Base-by-base conservation (phyloP, 2,329 filamentous ascomycete genomes). In the Tolypocladium tundrense region DNA sequence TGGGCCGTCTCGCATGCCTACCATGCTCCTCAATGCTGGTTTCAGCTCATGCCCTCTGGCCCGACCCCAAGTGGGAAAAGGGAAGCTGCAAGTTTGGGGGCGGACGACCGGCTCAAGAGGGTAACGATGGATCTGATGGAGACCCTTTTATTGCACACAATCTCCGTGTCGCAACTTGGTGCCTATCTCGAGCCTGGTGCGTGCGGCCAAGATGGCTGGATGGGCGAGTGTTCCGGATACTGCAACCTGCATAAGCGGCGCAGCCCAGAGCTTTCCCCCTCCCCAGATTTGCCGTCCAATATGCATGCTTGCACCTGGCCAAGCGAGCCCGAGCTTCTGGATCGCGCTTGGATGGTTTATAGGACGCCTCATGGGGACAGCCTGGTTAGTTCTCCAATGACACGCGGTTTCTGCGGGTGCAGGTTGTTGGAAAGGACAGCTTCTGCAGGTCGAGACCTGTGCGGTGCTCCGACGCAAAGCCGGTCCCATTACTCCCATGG, bases 201-300 rank as follows among this genome's bases (percentile, higher is more conserved):
- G 9, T 42, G 6, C 13, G 9, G 39, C 53, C 53, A n/a, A 14
- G 37, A 42, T 42, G 21, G 52, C 16, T 42, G 16, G 27, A 9
- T 50, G 45, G 16, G 33, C 7, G 27, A 41, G 24, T 33, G 14
- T 33, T 3, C n/a, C 21, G 58, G 51, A 63, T 62, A 61, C 55
- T 65, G 61, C 58, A 67, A 61, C 60, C 55, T 67, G 68, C 68
- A 70, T 69, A 66, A 68, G 66, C 66, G 64, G 63, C 65, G 60
- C 63, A 63, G 62, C 62, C 60, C 48, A 35, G 48, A 35, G 16
- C 48, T n/a, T 7, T 13, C 19, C 48, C 27, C 48, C 48, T 51
- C 48, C 19, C 48, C 48, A 35, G 48, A 7, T 13, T 35, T 21
- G 16, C 48, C 9, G 19, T 13, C 16, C 48, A 51, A 35, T 51